Conservation (phyloP, 805 yeast genomes). For the Metschnikowia kofuensis region DNA sequence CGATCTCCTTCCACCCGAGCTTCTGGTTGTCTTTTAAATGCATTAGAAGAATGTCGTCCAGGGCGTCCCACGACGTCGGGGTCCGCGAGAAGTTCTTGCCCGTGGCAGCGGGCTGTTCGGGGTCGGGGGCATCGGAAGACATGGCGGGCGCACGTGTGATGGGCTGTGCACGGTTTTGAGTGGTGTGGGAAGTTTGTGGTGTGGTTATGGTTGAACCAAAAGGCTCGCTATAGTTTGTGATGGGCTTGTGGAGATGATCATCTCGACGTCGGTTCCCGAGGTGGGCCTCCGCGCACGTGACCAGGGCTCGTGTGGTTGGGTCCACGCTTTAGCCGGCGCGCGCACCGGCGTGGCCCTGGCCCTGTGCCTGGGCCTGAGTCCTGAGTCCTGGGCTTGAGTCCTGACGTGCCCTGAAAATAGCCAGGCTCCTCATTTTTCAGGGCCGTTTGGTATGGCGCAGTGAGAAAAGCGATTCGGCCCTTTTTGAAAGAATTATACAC, state of each 20-base stretch:
- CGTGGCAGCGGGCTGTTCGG: conserved; percentile 4
- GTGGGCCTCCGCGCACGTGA: conserved; percentile 1
- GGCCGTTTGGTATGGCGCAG: no score
- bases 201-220: neutral
- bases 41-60: conserved; percentile 44
- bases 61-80: conserved; percentile 49
- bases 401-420: no score
- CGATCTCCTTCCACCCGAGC: conserved; percentile 87
- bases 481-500: no score
- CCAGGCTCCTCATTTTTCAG: no score
- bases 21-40: conserved; percentile 75
- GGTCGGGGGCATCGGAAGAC: conserved; percentile 9
- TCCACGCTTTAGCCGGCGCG: no score
- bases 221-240: neutral
- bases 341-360: no score
- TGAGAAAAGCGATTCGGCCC: no score
- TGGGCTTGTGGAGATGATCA: conserved; percentile 16
- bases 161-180: conserved; percentile 2
- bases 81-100: conserved; percentile 29
- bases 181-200: neutral
- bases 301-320: neutral
- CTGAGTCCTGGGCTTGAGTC: no score
- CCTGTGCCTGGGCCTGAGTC: no score
- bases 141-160: conserved; percentile 1
- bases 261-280: conserved; percentile 16